phyloP scores from a whole-genome alignment of 2,329 filamentous ascomycete species.

The Exophiala mesophila region DNA sequence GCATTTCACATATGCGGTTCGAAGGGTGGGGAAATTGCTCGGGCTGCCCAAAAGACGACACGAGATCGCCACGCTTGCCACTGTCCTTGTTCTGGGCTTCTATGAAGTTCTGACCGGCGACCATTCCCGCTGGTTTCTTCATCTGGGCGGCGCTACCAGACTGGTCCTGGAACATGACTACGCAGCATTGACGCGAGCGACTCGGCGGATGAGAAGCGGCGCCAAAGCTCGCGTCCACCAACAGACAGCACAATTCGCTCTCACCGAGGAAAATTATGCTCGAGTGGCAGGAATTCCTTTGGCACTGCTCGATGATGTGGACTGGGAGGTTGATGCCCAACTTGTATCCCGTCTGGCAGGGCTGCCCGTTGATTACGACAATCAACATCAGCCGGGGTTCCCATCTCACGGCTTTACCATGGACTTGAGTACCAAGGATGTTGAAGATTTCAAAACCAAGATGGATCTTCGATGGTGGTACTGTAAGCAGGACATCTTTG shows the following conservation, averaged over 20 bases:
- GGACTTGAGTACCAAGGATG: constrained; percentile 52
- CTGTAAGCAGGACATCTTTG: constrained; percentile 87
- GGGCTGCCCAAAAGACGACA: constrained; percentile 63
- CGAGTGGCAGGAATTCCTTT: constrained; percentile 35
- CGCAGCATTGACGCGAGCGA: constrained; percentile 63
- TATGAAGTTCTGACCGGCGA: constrained; percentile 95
- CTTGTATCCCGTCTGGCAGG: constrained; percentile 57
- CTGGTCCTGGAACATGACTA: constrained; percentile 80
- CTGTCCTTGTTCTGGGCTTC: constrained; percentile 77
- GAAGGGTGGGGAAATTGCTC: constrained; percentile 71
- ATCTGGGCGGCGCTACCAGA: constrained; percentile 70
- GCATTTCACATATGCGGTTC: constrained; percentile 83
- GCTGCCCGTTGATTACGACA: constrained; percentile 53
- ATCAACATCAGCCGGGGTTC: constrained; percentile 39
- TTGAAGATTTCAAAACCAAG: constrained; percentile 73
- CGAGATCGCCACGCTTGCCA: constrained; percentile 78
- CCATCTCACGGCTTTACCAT: constrained; percentile 8
- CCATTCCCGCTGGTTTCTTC: constrained; percentile 92
- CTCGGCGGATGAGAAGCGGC: constrained; percentile 59
- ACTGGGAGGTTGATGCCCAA: constrained; percentile 50
- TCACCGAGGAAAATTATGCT: constrained; percentile 20
- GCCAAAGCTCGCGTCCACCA: constrained; percentile 34
- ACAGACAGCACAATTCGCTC: constrained; percentile 30
- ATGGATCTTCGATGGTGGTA: constrained; percentile 96
- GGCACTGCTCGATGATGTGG: constrained; percentile 39